Evolutionary conservation across 1,284 basidiomycete genomes (phyloP).

Genomic region (Ganoderma sinense): DNA sequence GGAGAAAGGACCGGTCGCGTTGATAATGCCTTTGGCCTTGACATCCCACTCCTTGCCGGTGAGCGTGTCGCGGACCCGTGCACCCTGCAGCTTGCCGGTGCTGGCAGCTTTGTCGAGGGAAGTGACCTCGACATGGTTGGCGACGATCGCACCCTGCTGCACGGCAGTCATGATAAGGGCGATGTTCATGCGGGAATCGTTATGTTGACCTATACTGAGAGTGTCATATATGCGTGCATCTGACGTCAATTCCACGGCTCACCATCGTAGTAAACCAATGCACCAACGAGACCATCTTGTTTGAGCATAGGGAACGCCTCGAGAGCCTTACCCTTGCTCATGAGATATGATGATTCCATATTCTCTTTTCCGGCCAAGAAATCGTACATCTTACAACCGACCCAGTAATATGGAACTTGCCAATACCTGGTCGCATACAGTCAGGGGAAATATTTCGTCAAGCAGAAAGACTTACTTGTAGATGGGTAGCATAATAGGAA

Average conservation of each 20-base stretch:
- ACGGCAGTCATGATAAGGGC: constrained; percentile 95
- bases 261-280: constrained; percentile 98
- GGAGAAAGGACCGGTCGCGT: constrained; percentile 95
- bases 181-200: constrained; percentile 98
- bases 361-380: constrained; percentile 95
- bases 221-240: not conserved
- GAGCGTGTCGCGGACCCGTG: constrained; percentile 82
- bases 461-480: constrained; percentile 69
- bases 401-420: constrained; percentile 97
- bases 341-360: constrained; percentile 95
- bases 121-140: constrained; percentile 93
- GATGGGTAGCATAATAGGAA: constrained; percentile 94
- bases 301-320: constrained; percentile 98
- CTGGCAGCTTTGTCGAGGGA: constrained; percentile 74
- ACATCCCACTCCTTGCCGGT: constrained; percentile 88
- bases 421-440: constrained; percentile 74
- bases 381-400: constrained; percentile 97
- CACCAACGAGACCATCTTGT: constrained; percentile 90
- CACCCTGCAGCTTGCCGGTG: constrained; percentile 80
- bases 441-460: not conserved
- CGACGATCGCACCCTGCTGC: constrained; percentile 88
- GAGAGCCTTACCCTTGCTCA: constrained; percentile 92
- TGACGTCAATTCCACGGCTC: constrained; percentile 25
- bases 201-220: constrained; percentile 84
- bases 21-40: constrained; percentile 91